Evolutionary conservation across 2,329 filamentous ascomycete genomes (phyloP).

Genomic region (Lecanosticta acicola): DNA sequence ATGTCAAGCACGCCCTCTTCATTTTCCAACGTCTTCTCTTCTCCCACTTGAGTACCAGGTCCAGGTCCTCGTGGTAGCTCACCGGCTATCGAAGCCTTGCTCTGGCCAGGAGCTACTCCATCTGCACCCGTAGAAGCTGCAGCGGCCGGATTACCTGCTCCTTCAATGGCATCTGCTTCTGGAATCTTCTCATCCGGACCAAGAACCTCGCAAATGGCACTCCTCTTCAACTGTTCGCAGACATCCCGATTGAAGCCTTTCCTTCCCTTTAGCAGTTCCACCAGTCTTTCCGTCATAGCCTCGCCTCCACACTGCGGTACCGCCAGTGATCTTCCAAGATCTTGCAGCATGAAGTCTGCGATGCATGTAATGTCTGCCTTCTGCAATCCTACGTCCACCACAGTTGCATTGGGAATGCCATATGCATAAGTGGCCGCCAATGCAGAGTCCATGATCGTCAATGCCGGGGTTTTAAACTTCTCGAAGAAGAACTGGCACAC

Average conservation of each 20-base stretch:
- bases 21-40: constrained; percentile 47
- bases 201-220: constrained; percentile 57
- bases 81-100: constrained; percentile 37
- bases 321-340: constrained; percentile 58
- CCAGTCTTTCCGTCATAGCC: constrained; percentile 70
- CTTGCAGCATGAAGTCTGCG: constrained; percentile 71
- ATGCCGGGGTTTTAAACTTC: constrained; percentile 88
- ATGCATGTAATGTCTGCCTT: constrained; percentile 93
- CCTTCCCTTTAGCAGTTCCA: constrained; percentile 54
- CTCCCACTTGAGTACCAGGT: constrained; percentile 50
- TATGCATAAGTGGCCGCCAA: constrained; percentile 77
- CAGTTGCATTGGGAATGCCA: constrained; percentile 71
- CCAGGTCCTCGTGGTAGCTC: constrained; percentile 50
- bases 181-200: constrained; percentile 51
- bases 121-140: constrained; percentile 52
- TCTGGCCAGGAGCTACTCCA: constrained; percentile 41
- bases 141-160: constrained; percentile 48
- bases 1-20: constrained; percentile 76
- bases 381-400: constrained; percentile 84
- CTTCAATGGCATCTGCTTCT: constrained; percentile 39
- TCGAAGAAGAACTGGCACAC: constrained; percentile 95
- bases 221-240: constrained; percentile 61
- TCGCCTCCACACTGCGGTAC: constrained; percentile 73
- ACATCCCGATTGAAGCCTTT: constrained; percentile 57
- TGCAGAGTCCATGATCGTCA: constrained; percentile 84